These are phyloP conservation scores for Gnetum montanum DNA, from an alignment of 75 land plant species.

Conservation along the genomic window DNA sequence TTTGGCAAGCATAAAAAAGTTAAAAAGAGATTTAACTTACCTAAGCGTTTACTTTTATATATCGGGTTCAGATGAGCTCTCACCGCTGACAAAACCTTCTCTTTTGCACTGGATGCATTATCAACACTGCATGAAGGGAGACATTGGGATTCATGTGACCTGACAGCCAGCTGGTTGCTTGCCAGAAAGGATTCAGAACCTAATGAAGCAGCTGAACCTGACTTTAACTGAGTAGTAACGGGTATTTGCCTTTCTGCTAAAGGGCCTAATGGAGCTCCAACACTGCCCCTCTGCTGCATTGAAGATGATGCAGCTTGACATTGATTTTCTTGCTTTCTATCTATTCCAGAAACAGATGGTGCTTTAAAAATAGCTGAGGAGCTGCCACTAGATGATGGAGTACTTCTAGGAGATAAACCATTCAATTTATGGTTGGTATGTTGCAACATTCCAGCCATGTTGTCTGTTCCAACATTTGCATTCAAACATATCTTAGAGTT, in stretches of 20 bases:
- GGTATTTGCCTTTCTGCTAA: neutral
- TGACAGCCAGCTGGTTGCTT: neutral
- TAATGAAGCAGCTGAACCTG: neutral
- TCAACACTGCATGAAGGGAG: neutral
- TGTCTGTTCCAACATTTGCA: neutral
- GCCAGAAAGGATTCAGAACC: constrained; percentile 1
- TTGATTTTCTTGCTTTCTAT: no score
- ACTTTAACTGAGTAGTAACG: neutral
- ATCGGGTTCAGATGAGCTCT: constrained; percentile 40
- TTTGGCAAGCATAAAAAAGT: neutral
- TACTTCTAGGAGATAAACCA: no score
- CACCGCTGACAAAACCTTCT: constrained; percentile 44
- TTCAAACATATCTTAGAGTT: neutral
- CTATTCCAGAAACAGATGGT: no score
- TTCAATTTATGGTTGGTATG: no score
- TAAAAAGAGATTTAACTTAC: constrained; percentile 11
- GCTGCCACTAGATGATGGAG: no score
- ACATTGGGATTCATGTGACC: neutral
- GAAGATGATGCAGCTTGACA: neutral
- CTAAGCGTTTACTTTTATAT: constrained; percentile 18
- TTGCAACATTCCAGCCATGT: no score
- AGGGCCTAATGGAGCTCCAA: no score
- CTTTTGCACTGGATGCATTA: constrained; percentile 23
- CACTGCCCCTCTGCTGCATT: neutral
- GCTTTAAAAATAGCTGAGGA: no score